Base-by-base conservation (phyloP, 805 yeast genomes). In the Yamadazyma olivae region DNA sequence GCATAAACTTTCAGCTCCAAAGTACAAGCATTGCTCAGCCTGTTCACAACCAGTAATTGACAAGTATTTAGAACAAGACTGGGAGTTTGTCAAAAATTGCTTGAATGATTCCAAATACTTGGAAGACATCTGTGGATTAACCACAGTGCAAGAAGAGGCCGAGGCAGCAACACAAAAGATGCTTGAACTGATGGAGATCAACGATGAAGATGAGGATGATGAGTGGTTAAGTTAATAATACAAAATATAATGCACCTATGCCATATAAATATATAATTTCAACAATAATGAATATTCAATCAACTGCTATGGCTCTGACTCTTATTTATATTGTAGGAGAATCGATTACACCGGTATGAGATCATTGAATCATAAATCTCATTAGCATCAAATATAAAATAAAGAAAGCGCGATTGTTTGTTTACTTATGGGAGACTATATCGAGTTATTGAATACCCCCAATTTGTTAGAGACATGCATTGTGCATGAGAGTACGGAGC, bases 11-110 rank as follows among this genome's bases (percentile, higher is more conserved):
- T 67, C 70, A 40, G 83, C 95, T 0, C 86, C 86, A 1, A 79
- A 80, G 20, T 95, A 84, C 60, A 65, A 71, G 25, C 69, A 76
- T 48, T 93, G 99, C 57, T 82, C 97, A 0, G 99, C 90, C 0
- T 93, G 99, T 50, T 85, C 95, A 1, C 44, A 59, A 0, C 48
- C 65, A 0, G 81, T 93, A 2, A 48, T 85, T 1, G 58, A 67
- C 3, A 70, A 64, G 7, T 88, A 71, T 59, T 41, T 57, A 16
- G 43, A 52, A 1, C 57, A 66, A 0, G 88, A 87, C 0, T 93
- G 98, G 98, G 78, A 75, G 4, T 91, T 91, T 66, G 86, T 93
- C 3, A 67, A 70, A 47, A 53, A 54, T 10, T 91, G 96, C 9
- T 64, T 95, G 36, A 68, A 79, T 40, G 79, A 85, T 44, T 61